Base-by-base conservation (phyloP, 148 eudicot species). In the Vaccinium macrocarpon region DNA sequence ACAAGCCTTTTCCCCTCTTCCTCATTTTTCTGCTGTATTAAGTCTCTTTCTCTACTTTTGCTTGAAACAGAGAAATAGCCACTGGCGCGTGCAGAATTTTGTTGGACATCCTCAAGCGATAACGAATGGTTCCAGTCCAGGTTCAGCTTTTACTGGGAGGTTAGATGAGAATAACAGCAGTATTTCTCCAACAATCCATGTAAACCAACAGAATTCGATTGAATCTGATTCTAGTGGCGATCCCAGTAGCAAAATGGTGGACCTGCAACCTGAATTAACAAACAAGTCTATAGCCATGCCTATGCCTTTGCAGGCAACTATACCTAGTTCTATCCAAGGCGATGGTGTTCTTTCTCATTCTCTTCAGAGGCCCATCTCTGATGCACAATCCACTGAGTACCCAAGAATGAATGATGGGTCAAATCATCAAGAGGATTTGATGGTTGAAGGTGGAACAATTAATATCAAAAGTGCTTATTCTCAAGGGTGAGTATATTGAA, bases 381-480 rank as follows among this genome's bases (percentile, higher is more conserved):
- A 91, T 79, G 85, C 88, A 23, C 88, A 84, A n/a, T 81, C 93
- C 68, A 66, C 87, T 57, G 92, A 88, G 80, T 81, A 82, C 79
- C 90, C 90, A 52, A 71, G 71, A 27, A 78, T 35, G 66, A 82
- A 82, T 86, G 93, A 90, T 87, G 46, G 53, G 48, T 72, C 83
- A 74, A 89, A 84, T 88, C 89, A 87, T 56, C 93, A 83, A 48
- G 97, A 90, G 79, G 94, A 90, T 5, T 88, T 91, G 79, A 82
- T 80, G 66, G 84, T 96, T 88, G 99, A 92, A 90, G 98, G 98
- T 52, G 98, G 98, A 57, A 93, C 97, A 55, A 92, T 94, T 76
- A 96, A 90, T 90, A 92, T 94, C 76, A 90, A 91, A 66, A 93
- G 94, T 82, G 87, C 85, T 76, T 96, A 93, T 86, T 94, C 99